phyloP scores from a whole-genome alignment of 768 basidiomycete species.

The Amanita muscaria region DNA sequence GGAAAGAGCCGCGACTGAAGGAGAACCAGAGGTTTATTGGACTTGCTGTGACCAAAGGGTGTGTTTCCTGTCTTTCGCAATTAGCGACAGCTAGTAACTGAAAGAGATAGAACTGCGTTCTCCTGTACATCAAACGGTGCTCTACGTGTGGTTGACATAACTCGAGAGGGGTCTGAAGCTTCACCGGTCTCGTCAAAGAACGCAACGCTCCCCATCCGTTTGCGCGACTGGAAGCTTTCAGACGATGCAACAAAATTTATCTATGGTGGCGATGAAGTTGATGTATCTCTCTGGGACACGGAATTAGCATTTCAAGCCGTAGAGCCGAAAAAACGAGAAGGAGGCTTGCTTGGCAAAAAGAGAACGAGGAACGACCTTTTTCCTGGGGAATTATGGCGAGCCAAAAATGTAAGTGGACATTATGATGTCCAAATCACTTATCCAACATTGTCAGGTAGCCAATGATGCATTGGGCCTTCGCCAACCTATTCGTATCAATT shows the following conservation, averaged over 20 bases:
- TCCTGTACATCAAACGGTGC: constrained; percentile 76
- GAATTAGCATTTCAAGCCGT: constrained; percentile 45
- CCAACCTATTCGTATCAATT: constrained; percentile 69
- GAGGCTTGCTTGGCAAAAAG: constrained; percentile 32
- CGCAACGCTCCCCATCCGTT: constrained; percentile 53
- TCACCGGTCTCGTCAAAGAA: constrained; percentile 16
- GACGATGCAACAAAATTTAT: constrained; percentile 48
- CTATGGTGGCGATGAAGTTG: constrained; percentile 84
- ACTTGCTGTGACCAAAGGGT: constrained; percentile 44
- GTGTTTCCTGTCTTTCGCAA: constrained; percentile 13
- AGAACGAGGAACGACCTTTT: constrained; percentile 54
- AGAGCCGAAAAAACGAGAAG: constrained; percentile 10
- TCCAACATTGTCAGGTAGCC: constrained; percentile 37
- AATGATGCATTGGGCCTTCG: constrained; percentile 71
- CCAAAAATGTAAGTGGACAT: constrained; percentile 59
- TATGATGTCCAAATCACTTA: neutral
- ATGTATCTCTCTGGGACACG: constrained; percentile 72
- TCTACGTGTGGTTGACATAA: constrained; percentile 39
- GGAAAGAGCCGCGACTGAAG: constrained; percentile 59
- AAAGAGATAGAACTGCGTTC: constrained; percentile 35
- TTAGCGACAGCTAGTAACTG: neutral
- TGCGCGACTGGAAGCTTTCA: constrained; percentile 61
- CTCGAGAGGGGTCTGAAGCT: constrained; percentile 16
- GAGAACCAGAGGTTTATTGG: constrained; percentile 52
- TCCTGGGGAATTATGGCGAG: constrained; percentile 75